Conservation (phyloP, 2,329 filamentous ascomycete species). For the Penicillium crustosum region DNA sequence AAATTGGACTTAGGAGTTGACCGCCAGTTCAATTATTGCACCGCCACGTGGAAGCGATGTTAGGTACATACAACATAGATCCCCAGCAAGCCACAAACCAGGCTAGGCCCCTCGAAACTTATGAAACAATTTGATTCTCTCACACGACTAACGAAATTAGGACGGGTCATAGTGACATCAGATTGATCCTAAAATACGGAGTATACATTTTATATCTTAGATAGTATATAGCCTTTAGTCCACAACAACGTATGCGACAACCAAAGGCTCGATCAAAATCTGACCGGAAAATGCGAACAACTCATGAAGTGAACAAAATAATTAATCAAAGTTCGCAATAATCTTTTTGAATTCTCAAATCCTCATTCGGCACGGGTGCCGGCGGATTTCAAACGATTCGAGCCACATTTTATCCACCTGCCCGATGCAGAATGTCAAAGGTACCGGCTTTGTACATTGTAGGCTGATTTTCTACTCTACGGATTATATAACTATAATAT, state of each 20-base stretch:
- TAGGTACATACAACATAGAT: too few species aligned
- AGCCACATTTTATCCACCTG: constrained; percentile 6
- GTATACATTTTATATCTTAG: too few species aligned
- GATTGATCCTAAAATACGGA: not conserved
- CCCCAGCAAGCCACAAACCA: not conserved
- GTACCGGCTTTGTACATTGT: not conserved
- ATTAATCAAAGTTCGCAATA: not conserved
- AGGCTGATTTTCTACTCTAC: too few species aligned
- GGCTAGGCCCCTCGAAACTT: not conserved
- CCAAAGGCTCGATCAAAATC: not conserved
- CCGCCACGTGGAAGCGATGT: not conserved
- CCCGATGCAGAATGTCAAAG: constrained; percentile 4
- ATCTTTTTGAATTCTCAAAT: not conserved
- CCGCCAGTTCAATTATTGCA: not conserved
- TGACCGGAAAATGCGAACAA: not conserved
- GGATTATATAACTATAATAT: not conserved
- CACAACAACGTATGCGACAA: not conserved
- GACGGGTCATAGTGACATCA: not conserved
- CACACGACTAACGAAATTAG: not conserved
- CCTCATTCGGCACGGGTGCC: not conserved
- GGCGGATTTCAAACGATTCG: not conserved
- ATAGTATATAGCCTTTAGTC: not conserved
- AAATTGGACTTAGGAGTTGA: not conserved
- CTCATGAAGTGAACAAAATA: too few species aligned
- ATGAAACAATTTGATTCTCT: not conserved